phyloP scores from a whole-genome alignment of 2,329 filamentous ascomycete genomes.

The Aureobasidium zeae region DNA sequence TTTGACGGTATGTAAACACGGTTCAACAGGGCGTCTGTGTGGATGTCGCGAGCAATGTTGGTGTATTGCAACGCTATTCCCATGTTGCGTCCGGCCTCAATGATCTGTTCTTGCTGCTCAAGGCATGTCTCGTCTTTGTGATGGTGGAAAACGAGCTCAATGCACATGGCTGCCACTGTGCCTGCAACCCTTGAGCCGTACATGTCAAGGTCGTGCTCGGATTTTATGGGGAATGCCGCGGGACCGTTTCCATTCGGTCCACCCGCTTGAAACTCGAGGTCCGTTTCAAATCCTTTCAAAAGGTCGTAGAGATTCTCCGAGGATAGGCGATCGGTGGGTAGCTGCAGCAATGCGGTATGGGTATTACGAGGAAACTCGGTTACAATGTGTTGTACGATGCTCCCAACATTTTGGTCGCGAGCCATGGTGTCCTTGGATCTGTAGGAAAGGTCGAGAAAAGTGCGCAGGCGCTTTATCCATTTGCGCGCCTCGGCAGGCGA shows the following conservation, averaged over 20 bases:
- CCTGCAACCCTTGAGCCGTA: conserved; percentile 63
- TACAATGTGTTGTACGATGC: conserved; percentile 32
- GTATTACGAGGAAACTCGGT: conserved; percentile 45
- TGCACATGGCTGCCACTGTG: conserved; percentile 59
- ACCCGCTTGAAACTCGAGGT: conserved; percentile 45
- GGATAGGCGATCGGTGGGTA: conserved; percentile 51
- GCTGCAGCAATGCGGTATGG: conserved; percentile 47
- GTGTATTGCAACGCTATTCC: conserved; percentile 67
- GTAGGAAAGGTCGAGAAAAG: conserved; percentile 50
- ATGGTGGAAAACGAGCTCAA: conserved; percentile 58
- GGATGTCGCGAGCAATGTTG: conserved; percentile 68
- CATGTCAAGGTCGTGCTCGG: conserved; percentile 48
- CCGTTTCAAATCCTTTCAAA: conserved; percentile 59
- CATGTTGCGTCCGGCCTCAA: conserved; percentile 54
- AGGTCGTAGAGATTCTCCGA: conserved; percentile 53
- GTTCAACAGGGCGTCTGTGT: conserved; percentile 53
- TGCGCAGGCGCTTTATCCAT: conserved; percentile 51
- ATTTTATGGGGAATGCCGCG: conserved; percentile 46
- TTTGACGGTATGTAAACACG: conserved; percentile 59
- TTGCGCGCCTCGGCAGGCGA: conserved; percentile 43
- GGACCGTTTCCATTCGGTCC: conserved; percentile 1
- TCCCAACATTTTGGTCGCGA: conserved; percentile 22
- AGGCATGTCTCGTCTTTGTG: conserved; percentile 29
- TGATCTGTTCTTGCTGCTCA: conserved; percentile 35
- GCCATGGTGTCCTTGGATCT: conserved; percentile 23